Evolutionary conservation across 2,329 filamentous ascomycete species (phyloP).

Genomic region (Pseudogymnoascus sp.): DNA sequence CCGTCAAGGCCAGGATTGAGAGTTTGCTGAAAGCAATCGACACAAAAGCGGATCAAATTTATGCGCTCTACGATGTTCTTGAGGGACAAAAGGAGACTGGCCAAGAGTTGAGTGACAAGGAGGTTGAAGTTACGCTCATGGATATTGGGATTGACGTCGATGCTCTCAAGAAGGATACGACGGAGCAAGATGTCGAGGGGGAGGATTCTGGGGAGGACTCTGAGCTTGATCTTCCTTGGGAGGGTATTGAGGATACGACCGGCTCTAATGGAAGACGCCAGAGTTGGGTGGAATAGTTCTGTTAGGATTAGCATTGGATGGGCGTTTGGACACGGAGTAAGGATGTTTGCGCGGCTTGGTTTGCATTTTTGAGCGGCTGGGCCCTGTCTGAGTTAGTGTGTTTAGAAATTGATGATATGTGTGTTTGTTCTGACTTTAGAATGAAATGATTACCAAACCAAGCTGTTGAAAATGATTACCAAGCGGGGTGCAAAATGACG

Average conservation of each 20-base stretch:
- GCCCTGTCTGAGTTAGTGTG: background rate
- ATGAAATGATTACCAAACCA: constrained; percentile 3
- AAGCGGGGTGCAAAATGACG: background rate
- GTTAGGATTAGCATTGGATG: background rate
- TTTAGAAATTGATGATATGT: background rate
- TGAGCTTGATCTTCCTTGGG: constrained; percentile 20
- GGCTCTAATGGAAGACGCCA: constrained; percentile 4
- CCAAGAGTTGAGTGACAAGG: constrained; percentile 52
- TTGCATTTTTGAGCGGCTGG: constrained; percentile 1
- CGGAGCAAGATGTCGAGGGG: background rate
- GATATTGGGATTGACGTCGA: constrained; percentile 33
- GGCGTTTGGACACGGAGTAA: background rate
- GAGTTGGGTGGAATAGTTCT: background rate
- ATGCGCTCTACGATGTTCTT: constrained; percentile 73
- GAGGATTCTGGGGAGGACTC: constrained; percentile 12
- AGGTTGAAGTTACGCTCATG: constrained; percentile 55
- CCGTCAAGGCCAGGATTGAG: constrained; percentile 52
- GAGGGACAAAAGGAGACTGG: constrained; percentile 65
- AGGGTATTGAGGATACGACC: constrained; percentile 20
- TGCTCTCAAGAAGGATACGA: background rate
- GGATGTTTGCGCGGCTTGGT: background rate
- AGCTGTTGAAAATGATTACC: background rate
- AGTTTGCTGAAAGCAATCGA: constrained; percentile 55
- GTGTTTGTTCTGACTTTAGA: background rate
- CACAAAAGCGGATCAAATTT: constrained; percentile 69